These are phyloP conservation scores for Coemansia erecta DNA, from an alignment of 192 early-diverging fungal genomes.

Conservation along the genomic window DNA sequence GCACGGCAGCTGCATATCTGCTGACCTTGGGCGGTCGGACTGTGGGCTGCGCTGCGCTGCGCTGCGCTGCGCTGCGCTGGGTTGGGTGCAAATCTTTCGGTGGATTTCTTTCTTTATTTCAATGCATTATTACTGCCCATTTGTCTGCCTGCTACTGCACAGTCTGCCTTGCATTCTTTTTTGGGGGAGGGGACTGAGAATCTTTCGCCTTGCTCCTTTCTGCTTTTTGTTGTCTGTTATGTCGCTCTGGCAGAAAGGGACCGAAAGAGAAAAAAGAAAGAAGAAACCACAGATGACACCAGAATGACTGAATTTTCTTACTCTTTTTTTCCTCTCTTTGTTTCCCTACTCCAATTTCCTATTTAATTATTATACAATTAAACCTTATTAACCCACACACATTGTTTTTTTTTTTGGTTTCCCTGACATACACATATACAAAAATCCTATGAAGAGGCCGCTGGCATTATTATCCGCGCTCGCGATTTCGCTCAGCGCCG, in stretches of 20 bases:
- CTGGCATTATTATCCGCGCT: too few relatives aligned
- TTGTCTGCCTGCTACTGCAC: too few relatives aligned
- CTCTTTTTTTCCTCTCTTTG: neutral
- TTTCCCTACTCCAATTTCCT: neutral
- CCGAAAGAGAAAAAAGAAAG: too few relatives aligned
- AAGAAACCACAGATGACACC: too few relatives aligned
- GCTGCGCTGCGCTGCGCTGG: neutral
- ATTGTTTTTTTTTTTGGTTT: neutral
- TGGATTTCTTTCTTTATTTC: too few relatives aligned
- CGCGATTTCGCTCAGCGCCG: neutral
- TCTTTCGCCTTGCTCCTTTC: too few relatives aligned
- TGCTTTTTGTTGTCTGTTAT: neutral
- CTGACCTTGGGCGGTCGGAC: neutral
- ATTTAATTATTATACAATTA: neutral
- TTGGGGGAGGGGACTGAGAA: too few relatives aligned
- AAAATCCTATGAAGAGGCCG: neutral
- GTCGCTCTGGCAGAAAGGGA: too few relatives aligned
- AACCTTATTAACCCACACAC: neutral
- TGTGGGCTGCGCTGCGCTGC: neutral
- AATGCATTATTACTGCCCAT: too few relatives aligned
- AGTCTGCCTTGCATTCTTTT: neutral
- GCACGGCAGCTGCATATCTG: too few relatives aligned
- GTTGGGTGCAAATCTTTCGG: neutral
- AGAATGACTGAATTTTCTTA: neutral
- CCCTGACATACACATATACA: neutral